phyloP scores from a whole-genome alignment of 192 early-diverging fungal species.

The Coemansia sp. region DNA sequence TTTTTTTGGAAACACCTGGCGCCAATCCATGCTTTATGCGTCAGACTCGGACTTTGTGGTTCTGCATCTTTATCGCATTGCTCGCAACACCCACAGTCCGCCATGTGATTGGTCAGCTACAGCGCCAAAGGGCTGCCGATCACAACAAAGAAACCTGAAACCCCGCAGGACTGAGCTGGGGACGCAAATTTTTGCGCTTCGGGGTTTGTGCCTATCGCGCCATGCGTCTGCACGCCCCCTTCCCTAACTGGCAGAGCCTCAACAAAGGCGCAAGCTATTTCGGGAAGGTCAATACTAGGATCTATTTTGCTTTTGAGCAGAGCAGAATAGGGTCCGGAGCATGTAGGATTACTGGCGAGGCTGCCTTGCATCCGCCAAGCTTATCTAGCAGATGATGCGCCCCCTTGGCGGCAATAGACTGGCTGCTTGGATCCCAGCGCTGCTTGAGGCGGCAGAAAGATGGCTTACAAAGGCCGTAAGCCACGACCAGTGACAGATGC shows the following conservation, averaged over 20 bases:
- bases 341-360: not conserved
- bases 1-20: not conserved
- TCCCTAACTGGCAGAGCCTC: not conserved
- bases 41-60: not conserved
- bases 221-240: not conserved
- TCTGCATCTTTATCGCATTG: not conserved
- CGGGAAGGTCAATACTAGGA: not conserved
- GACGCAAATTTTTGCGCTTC: too few species aligned
- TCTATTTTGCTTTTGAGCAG: not conserved
- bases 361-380: not conserved
- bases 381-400: not conserved
- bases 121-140: not conserved
- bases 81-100: constrained; percentile 9
- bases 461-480: not conserved
- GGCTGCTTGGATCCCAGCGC: too few species aligned
- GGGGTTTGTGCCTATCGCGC: too few species aligned
- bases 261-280: not conserved
- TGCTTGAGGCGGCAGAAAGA: not conserved
- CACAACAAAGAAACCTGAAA: constrained; percentile 8
- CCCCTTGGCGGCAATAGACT: too few species aligned
- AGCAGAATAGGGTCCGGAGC: not conserved
- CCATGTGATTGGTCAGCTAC: constrained; percentile 24
- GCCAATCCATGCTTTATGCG: constrained; percentile 1
- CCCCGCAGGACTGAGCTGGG: not conserved
- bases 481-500: not conserved